These are phyloP conservation scores for Colletotrichum liaoningense DNA, from an alignment of 2,329 filamentous ascomycete genomes.

Conservation along the genomic window DNA sequence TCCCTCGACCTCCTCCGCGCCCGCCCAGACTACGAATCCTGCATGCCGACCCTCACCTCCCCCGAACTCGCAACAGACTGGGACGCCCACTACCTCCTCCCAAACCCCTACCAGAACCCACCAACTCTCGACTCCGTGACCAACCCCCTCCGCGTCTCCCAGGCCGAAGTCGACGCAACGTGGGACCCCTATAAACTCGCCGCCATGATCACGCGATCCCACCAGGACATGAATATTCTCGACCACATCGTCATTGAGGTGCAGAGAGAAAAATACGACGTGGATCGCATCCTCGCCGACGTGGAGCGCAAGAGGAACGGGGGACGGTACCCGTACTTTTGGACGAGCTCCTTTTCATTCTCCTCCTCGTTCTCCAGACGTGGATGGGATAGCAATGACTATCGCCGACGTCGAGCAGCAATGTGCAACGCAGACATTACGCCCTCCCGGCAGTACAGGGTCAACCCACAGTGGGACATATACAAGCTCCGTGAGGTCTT, in stretches of 20 bases:
- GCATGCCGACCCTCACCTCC: neutral
- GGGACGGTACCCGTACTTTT: constrained; percentile 44
- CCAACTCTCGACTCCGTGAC: no score
- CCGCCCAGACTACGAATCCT: constrained; percentile 11
- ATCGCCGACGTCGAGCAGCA: neutral
- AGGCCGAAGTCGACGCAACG: constrained; percentile 57
- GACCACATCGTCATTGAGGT: constrained; percentile 78
- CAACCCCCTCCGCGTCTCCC: constrained; percentile 50
- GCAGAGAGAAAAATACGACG: constrained; percentile 48
- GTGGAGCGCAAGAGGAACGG: constrained; percentile 85
- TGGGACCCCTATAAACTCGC: constrained; percentile 42
- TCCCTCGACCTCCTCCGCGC: neutral
- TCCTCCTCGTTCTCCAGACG: neutral
- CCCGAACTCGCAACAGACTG: neutral
- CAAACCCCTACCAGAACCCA: neutral
- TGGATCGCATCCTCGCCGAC: constrained; percentile 65
- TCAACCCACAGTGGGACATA: neutral
- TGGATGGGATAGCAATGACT: neutral
- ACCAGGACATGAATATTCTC: constrained; percentile 78
- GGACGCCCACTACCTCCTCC: neutral
- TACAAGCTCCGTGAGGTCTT: constrained; percentile 9
- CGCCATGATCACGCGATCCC: constrained; percentile 48
- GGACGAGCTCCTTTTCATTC: neutral
- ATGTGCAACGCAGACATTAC: neutral
- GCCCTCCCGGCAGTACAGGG: neutral